Evolutionary conservation across 495 filamentous ascomycete genomes (phyloP).

Genomic region (Margaritispora aquatica): DNA sequence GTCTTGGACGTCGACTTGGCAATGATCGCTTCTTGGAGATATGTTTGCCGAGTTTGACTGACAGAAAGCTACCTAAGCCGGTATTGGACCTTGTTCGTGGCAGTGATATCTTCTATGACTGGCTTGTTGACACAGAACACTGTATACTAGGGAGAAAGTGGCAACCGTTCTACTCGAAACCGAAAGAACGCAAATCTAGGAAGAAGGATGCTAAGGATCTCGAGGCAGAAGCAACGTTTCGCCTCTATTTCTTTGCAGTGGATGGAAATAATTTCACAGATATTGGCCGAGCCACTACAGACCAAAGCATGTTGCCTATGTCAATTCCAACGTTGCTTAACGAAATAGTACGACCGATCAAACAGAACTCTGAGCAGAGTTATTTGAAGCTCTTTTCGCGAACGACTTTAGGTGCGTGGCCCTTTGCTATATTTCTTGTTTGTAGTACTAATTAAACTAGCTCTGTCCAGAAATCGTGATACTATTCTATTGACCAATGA

Average conservation of each 20-base stretch:
- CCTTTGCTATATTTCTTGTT: constrained; percentile 18
- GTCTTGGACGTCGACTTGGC: constrained; percentile 17
- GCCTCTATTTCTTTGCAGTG: constrained; percentile 49
- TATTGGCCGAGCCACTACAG: not conserved
- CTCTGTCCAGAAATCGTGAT: constrained; percentile 38
- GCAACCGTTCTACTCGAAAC: constrained; percentile 19
- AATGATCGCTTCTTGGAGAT: constrained; percentile 22
- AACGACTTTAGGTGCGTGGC: constrained; percentile 26
- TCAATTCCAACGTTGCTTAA: constrained; percentile 38
- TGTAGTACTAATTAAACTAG: constrained; percentile 12
- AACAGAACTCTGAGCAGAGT: constrained; percentile 34
- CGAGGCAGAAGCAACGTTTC: constrained; percentile 24
- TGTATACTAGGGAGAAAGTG: constrained; percentile 10
- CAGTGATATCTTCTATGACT: constrained; percentile 7
- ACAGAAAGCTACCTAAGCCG: constrained; percentile 7
- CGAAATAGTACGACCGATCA: constrained; percentile 42
- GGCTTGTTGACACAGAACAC: constrained; percentile 18
- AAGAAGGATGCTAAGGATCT: constrained; percentile 10
- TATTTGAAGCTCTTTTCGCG: constrained; percentile 50
- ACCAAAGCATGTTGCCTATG: constrained; percentile 24
- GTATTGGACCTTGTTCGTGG: not conserved
- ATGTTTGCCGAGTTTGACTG: constrained; percentile 16
- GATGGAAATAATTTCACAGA: constrained; percentile 28
- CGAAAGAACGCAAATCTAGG: constrained; percentile 8
- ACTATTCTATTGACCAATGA: constrained; percentile 39